Conservation (phyloP, 2,329 filamentous ascomycete species). For the Malbranchea zuffiana region DNA sequence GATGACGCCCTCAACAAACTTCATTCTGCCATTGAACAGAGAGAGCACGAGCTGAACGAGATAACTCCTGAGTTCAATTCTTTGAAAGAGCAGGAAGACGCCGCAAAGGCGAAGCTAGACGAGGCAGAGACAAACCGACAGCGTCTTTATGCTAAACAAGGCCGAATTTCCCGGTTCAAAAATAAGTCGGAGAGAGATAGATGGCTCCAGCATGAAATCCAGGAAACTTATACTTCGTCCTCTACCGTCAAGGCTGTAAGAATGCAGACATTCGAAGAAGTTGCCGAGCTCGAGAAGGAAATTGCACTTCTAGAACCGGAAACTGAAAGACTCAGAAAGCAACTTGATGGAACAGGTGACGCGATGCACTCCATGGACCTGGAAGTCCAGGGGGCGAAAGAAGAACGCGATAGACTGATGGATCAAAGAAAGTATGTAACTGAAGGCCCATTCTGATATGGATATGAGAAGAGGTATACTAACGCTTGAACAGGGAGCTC, state of each 20-base stretch:
- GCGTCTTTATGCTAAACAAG: constrained; percentile 84
- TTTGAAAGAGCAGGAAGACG: constrained; percentile 61
- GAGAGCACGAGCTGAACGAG: constrained; percentile 63
- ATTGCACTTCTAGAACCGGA: constrained; percentile 64
- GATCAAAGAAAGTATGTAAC: constrained; percentile 64
- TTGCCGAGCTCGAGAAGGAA: constrained; percentile 56
- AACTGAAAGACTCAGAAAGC: constrained; percentile 56
- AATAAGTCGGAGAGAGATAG: constrained; percentile 81
- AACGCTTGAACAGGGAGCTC: constrained; percentile 41
- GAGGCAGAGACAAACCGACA: constrained; percentile 63
- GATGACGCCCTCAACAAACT: constrained; percentile 62
- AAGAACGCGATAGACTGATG: constrained; percentile 63
- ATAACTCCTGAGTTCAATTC: constrained; percentile 68
- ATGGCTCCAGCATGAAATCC: constrained; percentile 69
- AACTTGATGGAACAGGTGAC: constrained; percentile 67
- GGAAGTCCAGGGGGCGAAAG: constrained; percentile 64
- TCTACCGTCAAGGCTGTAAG: constrained; percentile 73
- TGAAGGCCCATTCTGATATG: background rate
- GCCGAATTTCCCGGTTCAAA: constrained; percentile 72
- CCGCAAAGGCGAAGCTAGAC: constrained; percentile 60
- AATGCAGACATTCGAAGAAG: constrained; percentile 75
- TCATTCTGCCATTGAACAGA: constrained; percentile 59
- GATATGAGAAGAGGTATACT: background rate
- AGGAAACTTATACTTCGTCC: constrained; percentile 64
- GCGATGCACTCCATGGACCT: constrained; percentile 62